Percentiles rank a stretch among this genome's conserved stretches.
Evolutionary conservation across 306 rosid genomes (phyloP).

Genomic region (Elaeagnus macrophylla): DNA sequence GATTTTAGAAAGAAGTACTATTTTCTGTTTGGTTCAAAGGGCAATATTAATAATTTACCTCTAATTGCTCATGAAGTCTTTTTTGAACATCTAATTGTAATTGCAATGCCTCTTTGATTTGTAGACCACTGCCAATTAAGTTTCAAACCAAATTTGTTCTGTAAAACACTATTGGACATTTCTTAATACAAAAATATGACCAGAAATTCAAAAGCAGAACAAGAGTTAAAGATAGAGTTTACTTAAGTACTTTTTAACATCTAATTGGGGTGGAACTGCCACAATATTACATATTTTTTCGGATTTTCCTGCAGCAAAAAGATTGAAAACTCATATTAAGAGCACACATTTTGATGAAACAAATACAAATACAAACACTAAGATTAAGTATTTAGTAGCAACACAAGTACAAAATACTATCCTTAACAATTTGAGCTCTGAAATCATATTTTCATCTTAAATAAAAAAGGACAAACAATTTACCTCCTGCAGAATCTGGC

Average conservation of each 20-base stretch:
- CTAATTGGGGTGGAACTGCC: constrained; percentile 39
- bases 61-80: constrained; percentile 86
- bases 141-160: neutral
- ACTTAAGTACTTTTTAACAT: constrained; percentile 46
- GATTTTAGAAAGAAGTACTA: too few relatives aligned
- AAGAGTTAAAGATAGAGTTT: neutral
- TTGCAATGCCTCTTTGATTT: constrained; percentile 82
- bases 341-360: constrained; percentile 2
- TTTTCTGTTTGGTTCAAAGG: too few relatives aligned
- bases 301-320: constrained; percentile 50
- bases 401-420: too few relatives aligned
- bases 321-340: constrained; percentile 9
- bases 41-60: constrained; percentile 51
- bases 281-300: constrained; percentile 36
- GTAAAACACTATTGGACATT: too few relatives aligned
- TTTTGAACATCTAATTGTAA: constrained; percentile 82
- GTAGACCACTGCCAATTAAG: constrained; percentile 48
- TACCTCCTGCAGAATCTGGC: constrained; percentile 68
- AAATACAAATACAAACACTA: neutral
- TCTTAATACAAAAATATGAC: too few relatives aligned
- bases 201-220: neutral
- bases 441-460: too few relatives aligned
- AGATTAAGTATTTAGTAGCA: too few relatives aligned
- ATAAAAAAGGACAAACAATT: too few relatives aligned
- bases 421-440: too few relatives aligned